phyloP scores from a whole-genome alignment of 345 rosid species.

The Brassica incana region DNA sequence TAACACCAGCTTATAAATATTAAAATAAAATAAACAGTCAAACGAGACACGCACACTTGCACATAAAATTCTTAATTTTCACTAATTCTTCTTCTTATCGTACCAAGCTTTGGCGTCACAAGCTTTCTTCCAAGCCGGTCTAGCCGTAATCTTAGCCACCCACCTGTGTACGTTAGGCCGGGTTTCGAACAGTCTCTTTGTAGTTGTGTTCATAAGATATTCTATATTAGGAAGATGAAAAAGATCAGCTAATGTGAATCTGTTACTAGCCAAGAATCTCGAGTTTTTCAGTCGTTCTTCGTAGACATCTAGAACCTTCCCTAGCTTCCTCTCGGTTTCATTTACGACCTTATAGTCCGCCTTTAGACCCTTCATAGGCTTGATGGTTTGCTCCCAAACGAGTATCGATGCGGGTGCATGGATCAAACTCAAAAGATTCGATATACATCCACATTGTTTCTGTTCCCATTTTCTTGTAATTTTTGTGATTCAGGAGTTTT shows the following conservation, averaged over 20 bases:
- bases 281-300: slow-evolving; percentile 42
- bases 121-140: slow-evolving; percentile 69
- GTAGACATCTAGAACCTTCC: slow-evolving; percentile 48
- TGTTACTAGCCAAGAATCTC: slow-evolving; percentile 28
- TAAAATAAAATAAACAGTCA: not conserved
- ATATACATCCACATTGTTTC: slow-evolving; percentile 35
- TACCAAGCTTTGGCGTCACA: slow-evolving; percentile 25
- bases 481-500: slow-evolving; percentile 17
- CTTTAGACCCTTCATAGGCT: slow-evolving; percentile 22
- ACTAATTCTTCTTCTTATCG: slow-evolving; percentile 11
- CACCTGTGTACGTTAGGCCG: slow-evolving; percentile 51
- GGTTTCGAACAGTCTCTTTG: slow-evolving; percentile 43
- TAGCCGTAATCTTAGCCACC: slow-evolving; percentile 48
- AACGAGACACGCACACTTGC: slow-evolving; percentile 21
- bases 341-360: slow-evolving; percentile 26
- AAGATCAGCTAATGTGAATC: slow-evolving; percentile 42
- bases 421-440: slow-evolving; percentile 56
- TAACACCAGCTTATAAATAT: not conserved
- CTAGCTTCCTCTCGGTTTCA: slow-evolving; percentile 20
- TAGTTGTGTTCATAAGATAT: slow-evolving; percentile 39
- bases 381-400: not conserved
- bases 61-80: not conserved
- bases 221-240: slow-evolving; percentile 39
- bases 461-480: slow-evolving; percentile 11
- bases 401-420: slow-evolving; percentile 35